phyloP scores from a whole-genome alignment of 2,329 filamentous ascomycete species.

The Lasiodiplodia citricola region DNA sequence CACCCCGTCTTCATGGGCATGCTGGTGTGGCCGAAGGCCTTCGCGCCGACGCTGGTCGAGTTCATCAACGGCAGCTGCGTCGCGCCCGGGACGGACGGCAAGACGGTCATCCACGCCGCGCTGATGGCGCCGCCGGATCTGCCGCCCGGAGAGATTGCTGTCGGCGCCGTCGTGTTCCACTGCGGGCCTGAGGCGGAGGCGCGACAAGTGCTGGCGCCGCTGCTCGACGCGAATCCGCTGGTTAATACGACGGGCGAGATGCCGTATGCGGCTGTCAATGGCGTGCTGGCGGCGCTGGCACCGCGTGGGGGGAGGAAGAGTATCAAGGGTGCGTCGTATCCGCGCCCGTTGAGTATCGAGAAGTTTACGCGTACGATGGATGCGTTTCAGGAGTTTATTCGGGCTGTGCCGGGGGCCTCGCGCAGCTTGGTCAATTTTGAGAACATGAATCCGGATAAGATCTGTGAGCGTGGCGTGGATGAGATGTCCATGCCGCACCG shows the following conservation, averaged over 20 bases:
- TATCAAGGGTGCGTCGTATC: constrained; percentile 45
- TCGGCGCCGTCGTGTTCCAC: neutral
- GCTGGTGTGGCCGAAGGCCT: neutral
- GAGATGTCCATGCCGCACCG: constrained; percentile 23
- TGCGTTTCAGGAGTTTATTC: constrained; percentile 38
- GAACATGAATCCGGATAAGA: constrained; percentile 15
- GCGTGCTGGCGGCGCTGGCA: constrained; percentile 36
- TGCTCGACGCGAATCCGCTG: constrained; percentile 37
- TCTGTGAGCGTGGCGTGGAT: neutral
- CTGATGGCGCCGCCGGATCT: neutral
- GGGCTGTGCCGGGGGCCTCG: constrained; percentile 32
- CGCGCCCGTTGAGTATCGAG: constrained; percentile 36
- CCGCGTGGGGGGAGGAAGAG: constrained; percentile 45
- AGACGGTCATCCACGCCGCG: neutral
- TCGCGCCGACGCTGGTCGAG: neutral
- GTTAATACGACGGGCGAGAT: constrained; percentile 35
- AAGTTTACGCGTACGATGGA: constrained; percentile 36
- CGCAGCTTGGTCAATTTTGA: constrained; percentile 32
- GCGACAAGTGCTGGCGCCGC: constrained; percentile 4
- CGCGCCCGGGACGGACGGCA: neutral
- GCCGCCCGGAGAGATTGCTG: neutral
- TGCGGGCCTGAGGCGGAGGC: neutral
- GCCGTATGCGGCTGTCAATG: constrained; percentile 43
- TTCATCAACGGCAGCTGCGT: neutral
- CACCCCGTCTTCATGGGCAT: neutral